Conservation (phyloP, 306 rosid species). For the Quercus suber region DNA sequence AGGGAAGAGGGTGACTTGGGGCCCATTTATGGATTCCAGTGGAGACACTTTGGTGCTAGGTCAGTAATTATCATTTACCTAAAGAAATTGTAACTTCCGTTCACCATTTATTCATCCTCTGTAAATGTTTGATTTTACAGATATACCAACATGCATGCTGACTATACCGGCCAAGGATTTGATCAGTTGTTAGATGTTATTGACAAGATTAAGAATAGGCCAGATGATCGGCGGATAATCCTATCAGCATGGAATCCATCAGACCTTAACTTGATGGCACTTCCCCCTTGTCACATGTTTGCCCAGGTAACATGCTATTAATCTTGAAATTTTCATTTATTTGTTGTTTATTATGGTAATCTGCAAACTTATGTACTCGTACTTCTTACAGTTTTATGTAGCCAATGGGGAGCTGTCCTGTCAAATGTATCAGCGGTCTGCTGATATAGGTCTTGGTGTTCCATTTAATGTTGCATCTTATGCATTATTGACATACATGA, state of each 20-base stretch:
- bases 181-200: constrained; percentile 23
- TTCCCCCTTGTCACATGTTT: constrained; percentile 12
- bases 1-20: constrained; percentile 8
- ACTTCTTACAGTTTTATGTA: constrained; percentile 8
- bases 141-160: constrained; percentile 13
- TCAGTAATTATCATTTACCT: background rate
- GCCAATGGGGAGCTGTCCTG: constrained; percentile 32
- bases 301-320: constrained; percentile 6
- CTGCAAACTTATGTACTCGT: background rate
- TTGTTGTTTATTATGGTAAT: background rate
- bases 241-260: constrained; percentile 22
- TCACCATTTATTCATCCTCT: background rate
- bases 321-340: background rate
- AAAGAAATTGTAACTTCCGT: background rate
- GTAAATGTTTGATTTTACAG: background rate
- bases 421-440: constrained; percentile 24
- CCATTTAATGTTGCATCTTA: constrained; percentile 18
- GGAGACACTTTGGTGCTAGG: constrained; percentile 8
- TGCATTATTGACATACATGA: constrained; percentile 13
- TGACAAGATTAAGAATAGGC: constrained; percentile 15
- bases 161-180: constrained; percentile 4
- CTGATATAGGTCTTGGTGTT: constrained; percentile 14
- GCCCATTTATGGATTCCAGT: constrained; percentile 10
- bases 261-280: constrained; percentile 9
- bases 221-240: constrained; percentile 16